Conservation (phyloP, 345 rosid genomes). For the Bruguiera sexangula region DNA sequence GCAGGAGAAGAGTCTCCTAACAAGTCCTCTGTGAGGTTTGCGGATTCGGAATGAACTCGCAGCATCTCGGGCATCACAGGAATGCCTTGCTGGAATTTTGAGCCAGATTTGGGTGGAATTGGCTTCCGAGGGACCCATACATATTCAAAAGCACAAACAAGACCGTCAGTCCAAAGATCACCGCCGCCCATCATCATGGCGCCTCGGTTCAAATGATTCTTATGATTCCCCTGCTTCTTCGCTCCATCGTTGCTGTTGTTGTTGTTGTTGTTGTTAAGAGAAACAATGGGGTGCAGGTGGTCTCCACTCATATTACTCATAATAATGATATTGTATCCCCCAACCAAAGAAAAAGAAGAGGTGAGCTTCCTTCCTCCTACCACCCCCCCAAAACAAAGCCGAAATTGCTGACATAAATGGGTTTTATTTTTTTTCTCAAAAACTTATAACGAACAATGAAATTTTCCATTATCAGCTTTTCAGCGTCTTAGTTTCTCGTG, state of each 20-base stretch:
- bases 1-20: too few species aligned
- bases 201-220: conserved; percentile 25
- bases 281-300: background rate
- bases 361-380: conserved; percentile 11
- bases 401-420: too few species aligned
- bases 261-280: too few species aligned
- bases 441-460: too few species aligned
- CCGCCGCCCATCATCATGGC: conserved; percentile 29
- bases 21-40: too few species aligned
- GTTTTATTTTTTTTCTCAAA: too few species aligned
- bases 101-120: conserved; percentile 16
- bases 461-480: too few species aligned
- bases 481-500: too few species aligned
- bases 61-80: too few species aligned
- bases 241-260: conserved; percentile 18
- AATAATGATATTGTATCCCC: background rate
- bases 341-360: too few species aligned
- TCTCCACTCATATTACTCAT: conserved; percentile 20
- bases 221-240: conserved; percentile 33
- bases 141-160: conserved; percentile 82
- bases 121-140: conserved; percentile 42
- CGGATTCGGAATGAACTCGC: too few species aligned
- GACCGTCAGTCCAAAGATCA: conserved; percentile 85
- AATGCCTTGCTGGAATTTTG: background rate
- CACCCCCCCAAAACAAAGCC: too few species aligned